phyloP scores from a whole-genome alignment of 1,284 basidiomycete species.

The Chondrostereum purpureum region DNA sequence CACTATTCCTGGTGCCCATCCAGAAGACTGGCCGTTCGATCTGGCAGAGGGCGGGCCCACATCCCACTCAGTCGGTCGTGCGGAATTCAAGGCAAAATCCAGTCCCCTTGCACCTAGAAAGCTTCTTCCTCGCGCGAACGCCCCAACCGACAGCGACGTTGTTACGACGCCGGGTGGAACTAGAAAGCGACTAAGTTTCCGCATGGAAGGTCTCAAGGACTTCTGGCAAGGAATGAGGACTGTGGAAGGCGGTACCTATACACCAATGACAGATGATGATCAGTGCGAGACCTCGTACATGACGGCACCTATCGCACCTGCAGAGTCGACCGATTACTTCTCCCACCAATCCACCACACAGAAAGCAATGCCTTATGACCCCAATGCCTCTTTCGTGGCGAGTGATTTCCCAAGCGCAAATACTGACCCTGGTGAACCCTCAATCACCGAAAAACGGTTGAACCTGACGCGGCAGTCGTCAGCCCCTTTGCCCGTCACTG shows the following conservation, averaged over 20 bases:
- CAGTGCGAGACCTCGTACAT: background rate
- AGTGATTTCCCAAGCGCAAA: background rate
- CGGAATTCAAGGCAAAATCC: slow-evolving; percentile 4
- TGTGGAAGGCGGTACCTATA: slow-evolving; percentile 22
- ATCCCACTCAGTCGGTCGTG: no score
- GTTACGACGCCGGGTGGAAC: slow-evolving; percentile 40
- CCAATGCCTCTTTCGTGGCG: background rate
- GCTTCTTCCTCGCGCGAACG: slow-evolving; percentile 9
- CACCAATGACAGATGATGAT: background rate
- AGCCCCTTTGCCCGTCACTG: slow-evolving; percentile 13
- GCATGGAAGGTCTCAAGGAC: slow-evolving; percentile 34
- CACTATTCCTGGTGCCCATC: slow-evolving; percentile 60
- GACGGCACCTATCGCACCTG: slow-evolving; percentile 12
- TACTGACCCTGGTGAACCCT: background rate
- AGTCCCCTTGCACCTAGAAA: background rate
- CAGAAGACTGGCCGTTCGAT: slow-evolving; percentile 14
- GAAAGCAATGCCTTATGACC: background rate
- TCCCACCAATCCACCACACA: background rate
- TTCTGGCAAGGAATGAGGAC: slow-evolving; percentile 68
- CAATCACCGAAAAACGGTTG: background rate
- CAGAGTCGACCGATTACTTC: slow-evolving; percentile 11
- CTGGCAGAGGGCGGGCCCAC: background rate
- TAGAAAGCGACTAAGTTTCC: slow-evolving; percentile 24
- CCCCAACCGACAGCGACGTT: slow-evolving; percentile 19
- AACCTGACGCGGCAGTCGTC: slow-evolving; percentile 10